Base-by-base conservation (phyloP, 164 flowering plant genomes). In the Akebia trifoliata region DNA sequence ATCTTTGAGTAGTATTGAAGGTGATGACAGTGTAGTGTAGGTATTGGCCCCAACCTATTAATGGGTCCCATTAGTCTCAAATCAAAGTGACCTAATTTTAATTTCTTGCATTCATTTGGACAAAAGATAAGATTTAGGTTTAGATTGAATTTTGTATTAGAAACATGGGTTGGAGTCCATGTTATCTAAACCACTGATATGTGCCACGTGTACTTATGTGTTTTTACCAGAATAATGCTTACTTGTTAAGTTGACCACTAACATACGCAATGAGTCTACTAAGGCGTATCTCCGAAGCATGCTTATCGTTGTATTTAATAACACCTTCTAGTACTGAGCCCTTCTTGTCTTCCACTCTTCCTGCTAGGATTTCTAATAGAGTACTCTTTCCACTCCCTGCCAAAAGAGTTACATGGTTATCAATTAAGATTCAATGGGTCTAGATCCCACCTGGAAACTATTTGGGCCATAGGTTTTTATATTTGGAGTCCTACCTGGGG, bases 191-290 rank as follows among this genome's bases (percentile, higher is more conserved):
- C n/a, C n/a, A n/a, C n/a, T n/a, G n/a, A n/a, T 34, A 10, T 34
- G 10, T 6, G 37, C 5, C 15, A 26, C 14, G 18, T 39, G 5
- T 21, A 52, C 28, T 43, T 8, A 37, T 17, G 37, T 6, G n/a
- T 25, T 5, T 48, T 50, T 10, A 14, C 32, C 1, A 50, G 37
- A 44, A 7, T 9, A 35, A 11, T 1, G 18, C 59, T 18, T 56
- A 68, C 75, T 64, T 64, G 66, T 67, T 67, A 32, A 72, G 69
- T 11, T 68, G 66, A 58, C 75, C 45, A 26, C 57, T 54, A 24
- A 64, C 58, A 44, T 66, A 71, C 1, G 71, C 71, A 44, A 62
- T 62, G 54, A 71, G 67, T 44, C 74, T 40, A 49, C 71, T 71
- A 5, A 71, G 74, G 42, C 32, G 60, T 49, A 66, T 60, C 21